Base-by-base conservation (phyloP, 108 stramenopile species). In the Tribonema minus region DNA sequence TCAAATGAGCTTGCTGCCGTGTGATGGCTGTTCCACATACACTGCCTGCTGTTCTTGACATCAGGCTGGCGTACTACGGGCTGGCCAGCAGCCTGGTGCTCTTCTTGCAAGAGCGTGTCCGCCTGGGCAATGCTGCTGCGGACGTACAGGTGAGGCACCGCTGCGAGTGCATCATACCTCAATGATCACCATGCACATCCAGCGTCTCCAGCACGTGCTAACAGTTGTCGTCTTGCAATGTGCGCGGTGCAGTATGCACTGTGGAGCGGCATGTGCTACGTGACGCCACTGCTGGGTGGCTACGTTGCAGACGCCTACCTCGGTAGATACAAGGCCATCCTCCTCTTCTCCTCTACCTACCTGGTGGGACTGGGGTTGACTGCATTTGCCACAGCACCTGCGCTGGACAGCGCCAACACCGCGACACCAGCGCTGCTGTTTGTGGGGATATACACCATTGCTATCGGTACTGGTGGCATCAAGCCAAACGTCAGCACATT, bases 401-500 rank as follows among this genome's bases (percentile, higher is more conserved):
- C 46, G 46, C 9, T 54, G 20, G 15, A 9, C 9, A 54, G 46
- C 20, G 46, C 9, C 20, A 54, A 54, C 46, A 67, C 38, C 26
- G 23, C 61, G 27, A 32, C 46, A n/a, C 29, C 38, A 58, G 81
- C 15, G 3, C 7, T 82, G 3, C 7, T 82, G 20, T 74, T 64
- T 33, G 23, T 58, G 3, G 81, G 70, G 32, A 73, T 82, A 7
- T 82, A 82, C 72, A 82, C 59, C 64, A 73, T 83, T 15, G 70
- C 76, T n/a, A 27, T 85, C 25, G 74, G 81, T 32, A 73, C 78
- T 37, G 85, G 85, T 7, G 86, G 86, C n/a, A 86, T 86, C 20
- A 86, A 86, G 75, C 64, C 86, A 3, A 85, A 77, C 72, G 86
- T 86, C 25, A 76, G 74, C 23, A 84, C 84, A 4, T 84, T 86